A percentile compares a stretch with the other conserved stretches of the same genome.
These are phyloP conservation scores for Pestalotiopsis sp. DNA, from an alignment of 2,329 filamentous ascomycete species.

Conservation along the genomic window DNA sequence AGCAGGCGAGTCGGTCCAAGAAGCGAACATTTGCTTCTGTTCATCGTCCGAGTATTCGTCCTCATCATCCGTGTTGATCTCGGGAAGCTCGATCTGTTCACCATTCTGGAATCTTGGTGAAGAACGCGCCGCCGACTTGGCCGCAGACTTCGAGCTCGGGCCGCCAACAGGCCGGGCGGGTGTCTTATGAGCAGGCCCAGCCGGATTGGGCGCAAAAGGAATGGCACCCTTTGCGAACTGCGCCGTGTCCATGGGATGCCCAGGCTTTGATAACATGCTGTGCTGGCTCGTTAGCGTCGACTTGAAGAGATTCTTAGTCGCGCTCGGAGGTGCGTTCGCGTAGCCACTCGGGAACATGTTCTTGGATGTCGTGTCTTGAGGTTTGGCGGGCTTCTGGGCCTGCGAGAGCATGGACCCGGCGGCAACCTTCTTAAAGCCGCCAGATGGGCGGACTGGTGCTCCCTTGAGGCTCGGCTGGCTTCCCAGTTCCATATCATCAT, in stretches of 20 bases:
- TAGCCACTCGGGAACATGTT: constrained; percentile 63
- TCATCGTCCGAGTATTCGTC: constrained; percentile 71
- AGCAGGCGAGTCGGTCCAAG: constrained; percentile 88
- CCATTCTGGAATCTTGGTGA: constrained; percentile 87
- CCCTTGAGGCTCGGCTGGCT: constrained; percentile 71
- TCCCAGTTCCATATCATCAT: constrained; percentile 61
- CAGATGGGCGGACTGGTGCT: constrained; percentile 82
- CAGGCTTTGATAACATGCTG: constrained; percentile 60
- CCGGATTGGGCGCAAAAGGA: constrained; percentile 74
- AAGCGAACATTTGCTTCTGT: constrained; percentile 64
- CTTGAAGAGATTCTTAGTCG: constrained; percentile 63
- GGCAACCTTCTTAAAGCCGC: constrained; percentile 66
- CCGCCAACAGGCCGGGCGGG: constrained; percentile 57
- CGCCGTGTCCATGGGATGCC: constrained; percentile 79
- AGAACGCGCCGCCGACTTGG: constrained; percentile 63
- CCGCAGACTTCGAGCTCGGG: constrained; percentile 52
- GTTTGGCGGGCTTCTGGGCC: constrained; percentile 32
- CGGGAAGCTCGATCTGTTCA: constrained; percentile 87
- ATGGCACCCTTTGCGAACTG: constrained; percentile 87
- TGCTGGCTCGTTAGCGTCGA: constrained; percentile 67
- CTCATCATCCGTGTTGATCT: constrained; percentile 93
- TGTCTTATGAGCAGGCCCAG: constrained; percentile 64
- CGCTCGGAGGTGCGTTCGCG: constrained; percentile 53
- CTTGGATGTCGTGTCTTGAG: constrained; percentile 61
- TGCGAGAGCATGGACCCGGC: constrained; percentile 6